Evolutionary conservation across 805 yeast species (phyloP), one percentile per base, ranked within the genome.

Genomic region (Maudiozyma barnettii): DNA sequence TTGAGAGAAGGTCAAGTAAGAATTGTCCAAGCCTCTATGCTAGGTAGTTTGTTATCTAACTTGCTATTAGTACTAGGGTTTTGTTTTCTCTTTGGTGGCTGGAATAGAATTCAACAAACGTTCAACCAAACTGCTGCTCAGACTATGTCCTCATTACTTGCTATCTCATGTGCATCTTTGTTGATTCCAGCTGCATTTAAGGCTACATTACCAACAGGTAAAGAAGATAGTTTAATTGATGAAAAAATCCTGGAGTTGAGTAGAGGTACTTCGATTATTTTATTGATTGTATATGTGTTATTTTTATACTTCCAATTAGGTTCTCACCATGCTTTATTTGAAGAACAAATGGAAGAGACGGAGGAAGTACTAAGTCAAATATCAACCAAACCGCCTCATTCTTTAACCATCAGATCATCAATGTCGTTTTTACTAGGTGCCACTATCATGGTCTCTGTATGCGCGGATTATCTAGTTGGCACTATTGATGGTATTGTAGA

Each of bases 51-150:
- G 51, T 72, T 93, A 49, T 86, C 96, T 43, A 93, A 93, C 69
- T 70, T 90, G 57, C 71, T 93, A 51, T 73, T 93, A 47, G 99
- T 93, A 2, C 73, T 93, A 45, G 99, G 99, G n/a, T 84, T 95
- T 65, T 89, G 97, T 63, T 93, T 93, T 61, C 68, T 91, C 14
- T 89, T 85, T 39, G 99, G 99, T 48, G 99, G 99, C 16, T 76
- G 82, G 63, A 82, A 85, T 54, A 78, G 93, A 52, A 74, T 82
- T 35, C 93, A 85, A 64, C 98, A 93, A 66, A 75, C 75, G 1
- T 93, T 93, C 70, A 89, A 89, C 71, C 95, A 86, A 67, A 91
- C 98, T 0, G 97, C 90, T 7, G 99, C 99, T 4, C 98, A 93
- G 68, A 90, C 98, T 7, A 93, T 93, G 99, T 78, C 89, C 31